Evolutionary conservation across 169 alveolate species (phyloP).

Genomic region (Cryptosporidium xiaoi): DNA sequence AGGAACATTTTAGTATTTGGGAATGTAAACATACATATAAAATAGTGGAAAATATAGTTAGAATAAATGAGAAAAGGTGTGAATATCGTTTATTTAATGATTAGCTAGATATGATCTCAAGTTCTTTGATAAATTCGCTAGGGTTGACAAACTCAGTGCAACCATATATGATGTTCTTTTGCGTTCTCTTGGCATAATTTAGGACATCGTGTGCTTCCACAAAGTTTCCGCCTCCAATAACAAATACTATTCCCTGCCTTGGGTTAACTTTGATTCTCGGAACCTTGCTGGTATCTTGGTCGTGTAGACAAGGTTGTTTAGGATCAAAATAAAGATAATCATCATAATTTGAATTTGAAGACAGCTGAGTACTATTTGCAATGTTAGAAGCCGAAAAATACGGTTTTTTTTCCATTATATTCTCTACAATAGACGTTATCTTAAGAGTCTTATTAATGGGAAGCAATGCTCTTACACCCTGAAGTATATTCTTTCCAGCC

Average conservation of each 20-base stretch:
- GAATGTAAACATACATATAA: too few species aligned
- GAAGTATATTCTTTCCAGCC: constrained; percentile 72
- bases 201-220: constrained; percentile 82
- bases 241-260: constrained; percentile 79
- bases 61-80: background rate
- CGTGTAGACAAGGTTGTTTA: constrained; percentile 81
- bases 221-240: constrained; percentile 87
- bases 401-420: constrained; percentile 81
- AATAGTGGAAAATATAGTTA: too few species aligned
- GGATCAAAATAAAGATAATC: constrained; percentile 78
- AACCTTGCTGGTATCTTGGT: constrained; percentile 76
- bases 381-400: constrained; percentile 74
- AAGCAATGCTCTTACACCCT: constrained; percentile 73
- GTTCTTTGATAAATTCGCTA: constrained; percentile 75
- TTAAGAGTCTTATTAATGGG: constrained; percentile 75
- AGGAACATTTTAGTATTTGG: too few species aligned
- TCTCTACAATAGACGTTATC: constrained; percentile 80
- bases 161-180: constrained; percentile 80
- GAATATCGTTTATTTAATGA: background rate
- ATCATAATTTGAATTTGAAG: constrained; percentile 35
- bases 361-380: background rate
- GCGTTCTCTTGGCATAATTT: constrained; percentile 80
- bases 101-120: constrained; percentile 36
- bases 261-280: constrained; percentile 65
- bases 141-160: constrained; percentile 80